Conservation (phyloP, 2,329 filamentous ascomycete species). For the Endocalyx cinctus region DNA sequence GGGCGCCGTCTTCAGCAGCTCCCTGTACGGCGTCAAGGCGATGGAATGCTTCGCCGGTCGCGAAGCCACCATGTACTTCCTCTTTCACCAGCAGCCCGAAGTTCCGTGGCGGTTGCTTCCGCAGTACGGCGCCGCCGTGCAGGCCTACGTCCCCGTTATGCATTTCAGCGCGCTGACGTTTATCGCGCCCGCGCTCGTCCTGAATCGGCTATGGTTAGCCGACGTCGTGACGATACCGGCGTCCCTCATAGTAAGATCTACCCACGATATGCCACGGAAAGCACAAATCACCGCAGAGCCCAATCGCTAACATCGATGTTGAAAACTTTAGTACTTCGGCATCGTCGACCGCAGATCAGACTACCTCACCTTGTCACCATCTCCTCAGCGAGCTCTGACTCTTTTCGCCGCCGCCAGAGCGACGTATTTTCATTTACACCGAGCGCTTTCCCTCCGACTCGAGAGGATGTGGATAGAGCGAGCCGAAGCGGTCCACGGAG, state of each 20-base stretch:
- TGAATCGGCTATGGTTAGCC: constrained; percentile 59
- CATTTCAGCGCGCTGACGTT: constrained; percentile 45
- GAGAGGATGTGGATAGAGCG: constrained; percentile 43
- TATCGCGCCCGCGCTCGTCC: constrained; percentile 62
- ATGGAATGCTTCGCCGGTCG: constrained; percentile 49
- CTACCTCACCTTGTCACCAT: constrained; percentile 50
- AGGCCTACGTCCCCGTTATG: constrained; percentile 18
- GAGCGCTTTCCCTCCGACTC: constrained; percentile 39
- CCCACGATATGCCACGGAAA: background rate
- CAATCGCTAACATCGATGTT: too few relatives aligned
- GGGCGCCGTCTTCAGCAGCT: constrained; percentile 47
- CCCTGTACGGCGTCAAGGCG: constrained; percentile 49
- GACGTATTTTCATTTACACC: constrained; percentile 41
- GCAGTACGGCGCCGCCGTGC: too few relatives aligned
- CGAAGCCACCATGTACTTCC: constrained; percentile 37
- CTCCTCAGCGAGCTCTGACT: constrained; percentile 45
- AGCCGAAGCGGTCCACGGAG: constrained; percentile 30
- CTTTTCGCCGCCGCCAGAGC: constrained; percentile 41
- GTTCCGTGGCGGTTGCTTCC: too few relatives aligned
- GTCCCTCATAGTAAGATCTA: constrained; percentile 22
- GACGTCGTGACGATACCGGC: constrained; percentile 39
- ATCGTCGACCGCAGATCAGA: too few relatives aligned
- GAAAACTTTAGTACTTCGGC: too few relatives aligned
- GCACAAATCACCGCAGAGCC: too few relatives aligned
- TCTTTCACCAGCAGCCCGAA: too few relatives aligned